Base-by-base conservation (phyloP, 768 basidiomycete species). In the Thelephora ganbajun region DNA sequence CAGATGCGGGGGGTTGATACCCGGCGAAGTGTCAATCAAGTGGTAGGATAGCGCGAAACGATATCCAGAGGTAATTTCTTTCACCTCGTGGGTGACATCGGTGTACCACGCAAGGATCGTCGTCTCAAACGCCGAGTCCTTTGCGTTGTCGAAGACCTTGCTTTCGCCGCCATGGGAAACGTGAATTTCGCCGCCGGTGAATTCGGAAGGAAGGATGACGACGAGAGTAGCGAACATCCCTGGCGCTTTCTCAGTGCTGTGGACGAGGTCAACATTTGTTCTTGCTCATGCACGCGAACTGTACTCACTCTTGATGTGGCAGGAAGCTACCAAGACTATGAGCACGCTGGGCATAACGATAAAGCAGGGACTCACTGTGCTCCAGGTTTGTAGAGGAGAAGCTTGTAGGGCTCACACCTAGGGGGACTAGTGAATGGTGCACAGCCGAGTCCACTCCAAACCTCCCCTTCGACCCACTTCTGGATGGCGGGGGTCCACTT, bases 171-270 rank as follows among this genome's bases (percentile, higher is more conserved):
- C 59, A 56, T 73, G 71, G 0, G 69, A 64, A 3, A 74, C 58
- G 45, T 66, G 66, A 3, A 71, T 66, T 45, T 68, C 57, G 5
- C 74, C 75, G 6, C 74, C 74, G 1, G 62, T 62, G 51, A 69
- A 73, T 6, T 45, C 51, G 1, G 73, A 73, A 5, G 73, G 73
- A 2, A 77, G 63, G 5, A 73, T 52, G 22, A 76, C 56, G 41
- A 74, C 60, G 19, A 73, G 57, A 0, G 74, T 72, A 9, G 74
- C 74, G 50, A 77, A 74, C 70, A 73, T 74, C 1, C 69, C 71
- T 23, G 64, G 50, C 1, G 61, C 60, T 53, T 73, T 72, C 46
- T 69, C 69, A 1, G 71, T 73, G 47, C 72, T 73, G 41, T 41
- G 23, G 37, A 49, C 18, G 22, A 13, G 20, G 22, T 5, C 39